These are phyloP conservation scores for Aegilops sharonensis DNA, from an alignment of 176 grass and related monocot species.

Conservation along the genomic window DNA sequence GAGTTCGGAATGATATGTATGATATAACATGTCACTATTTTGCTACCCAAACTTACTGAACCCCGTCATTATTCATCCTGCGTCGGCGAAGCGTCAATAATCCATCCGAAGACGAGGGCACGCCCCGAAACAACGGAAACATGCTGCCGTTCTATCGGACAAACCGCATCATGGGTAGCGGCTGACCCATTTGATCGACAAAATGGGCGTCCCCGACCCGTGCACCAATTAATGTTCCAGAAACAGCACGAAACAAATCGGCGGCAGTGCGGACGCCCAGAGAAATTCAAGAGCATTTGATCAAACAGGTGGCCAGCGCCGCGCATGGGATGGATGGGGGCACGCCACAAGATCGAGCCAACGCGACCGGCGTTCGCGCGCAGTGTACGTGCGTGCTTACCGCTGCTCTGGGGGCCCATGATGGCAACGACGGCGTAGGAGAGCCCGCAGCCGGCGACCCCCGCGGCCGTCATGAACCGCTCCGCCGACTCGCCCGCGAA, in stretches of 20 bases:
- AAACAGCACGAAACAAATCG: background rate
- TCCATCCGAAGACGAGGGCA: background rate
- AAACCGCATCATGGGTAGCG: background rate
- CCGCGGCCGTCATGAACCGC: conserved; percentile 50
- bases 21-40: background rate
- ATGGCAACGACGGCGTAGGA: conserved; percentile 75
- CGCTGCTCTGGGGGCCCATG: conserved; percentile 69
- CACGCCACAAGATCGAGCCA: background rate
- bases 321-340: background rate
- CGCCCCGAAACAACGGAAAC: background rate
- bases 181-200: background rate
- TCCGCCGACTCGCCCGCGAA: conserved; percentile 48
- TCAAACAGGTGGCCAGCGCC: conserved; percentile 26
- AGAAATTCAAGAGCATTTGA: conserved; percentile 9
- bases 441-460: conserved; percentile 48
- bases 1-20: background rate
- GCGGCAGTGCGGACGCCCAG: background rate
- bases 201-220: background rate
- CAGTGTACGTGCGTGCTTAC: conserved; percentile 21
- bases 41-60: background rate
- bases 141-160: background rate
- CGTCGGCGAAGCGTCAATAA: background rate
- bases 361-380: background rate
- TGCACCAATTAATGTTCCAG: background rate
- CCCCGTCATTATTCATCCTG: background rate